Percentiles rank a stretch among this genome's conserved stretches.
Conservation (phyloP, 2,329 filamentous ascomycete species). For the Fusarium sp. region DNA sequence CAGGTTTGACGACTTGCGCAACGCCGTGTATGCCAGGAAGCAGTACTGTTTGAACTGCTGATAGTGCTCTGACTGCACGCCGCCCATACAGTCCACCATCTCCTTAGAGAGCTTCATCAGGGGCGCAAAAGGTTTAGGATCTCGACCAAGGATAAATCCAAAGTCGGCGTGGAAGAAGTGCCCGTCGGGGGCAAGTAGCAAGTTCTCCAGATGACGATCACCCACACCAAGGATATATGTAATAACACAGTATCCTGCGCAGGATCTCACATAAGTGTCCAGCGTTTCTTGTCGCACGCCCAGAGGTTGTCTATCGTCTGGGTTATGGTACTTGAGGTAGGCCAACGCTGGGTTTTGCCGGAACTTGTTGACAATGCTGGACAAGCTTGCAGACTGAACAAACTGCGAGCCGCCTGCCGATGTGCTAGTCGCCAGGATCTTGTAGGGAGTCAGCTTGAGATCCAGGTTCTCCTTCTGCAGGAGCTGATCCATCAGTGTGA, state of each 20-base stretch:
- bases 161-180: constrained; percentile 99
- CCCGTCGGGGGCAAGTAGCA: constrained; percentile 88
- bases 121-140: constrained; percentile 96
- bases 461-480: constrained; percentile 97
- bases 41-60: constrained; percentile 94
- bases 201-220: constrained; percentile 94
- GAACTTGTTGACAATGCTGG: constrained; percentile 86
- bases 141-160: constrained; percentile 95
- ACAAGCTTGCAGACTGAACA: constrained; percentile 86
- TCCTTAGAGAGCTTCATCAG: constrained; percentile 97
- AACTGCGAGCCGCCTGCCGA: constrained; percentile 94
- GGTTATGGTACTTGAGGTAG: constrained; percentile 90
- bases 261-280: constrained; percentile 95
- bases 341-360: constrained; percentile 79
- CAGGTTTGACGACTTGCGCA: constrained; percentile 89
- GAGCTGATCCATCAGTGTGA: constrained; percentile 96
- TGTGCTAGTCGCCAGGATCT: constrained; percentile 92
- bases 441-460: constrained; percentile 94
- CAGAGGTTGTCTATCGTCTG: constrained; percentile 82
- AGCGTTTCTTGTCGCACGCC: constrained; percentile 92
- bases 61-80: constrained; percentile 83
- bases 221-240: constrained; percentile 98
- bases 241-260: constrained; percentile 97
- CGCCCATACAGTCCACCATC: constrained; percentile 99
- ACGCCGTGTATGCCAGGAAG: constrained; percentile 91